A percentile compares a stretch with the other conserved stretches of the same genome.
phyloP scores from a whole-genome alignment of 768 basidiomycete genomes.

The Podaxis pistillaris region DNA sequence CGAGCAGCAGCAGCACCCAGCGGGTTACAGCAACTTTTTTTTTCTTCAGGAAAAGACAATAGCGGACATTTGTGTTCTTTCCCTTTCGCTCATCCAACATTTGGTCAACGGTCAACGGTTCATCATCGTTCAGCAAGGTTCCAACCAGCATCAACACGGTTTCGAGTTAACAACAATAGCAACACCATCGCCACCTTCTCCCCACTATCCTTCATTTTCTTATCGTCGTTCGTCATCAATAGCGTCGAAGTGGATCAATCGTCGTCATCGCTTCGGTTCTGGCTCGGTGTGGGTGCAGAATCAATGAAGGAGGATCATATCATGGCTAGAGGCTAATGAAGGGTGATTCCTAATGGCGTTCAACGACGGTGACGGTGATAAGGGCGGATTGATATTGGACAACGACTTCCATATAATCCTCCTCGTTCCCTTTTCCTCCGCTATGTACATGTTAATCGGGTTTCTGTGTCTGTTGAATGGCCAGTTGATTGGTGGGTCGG shows the following conservation, averaged over 20 bases:
- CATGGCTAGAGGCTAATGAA: neutral
- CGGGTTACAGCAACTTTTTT: neutral
- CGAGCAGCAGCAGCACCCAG: neutral
- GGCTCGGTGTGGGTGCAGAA: neutral
- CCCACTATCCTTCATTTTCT: neutral
- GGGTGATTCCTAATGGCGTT: neutral
- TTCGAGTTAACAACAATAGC: neutral
- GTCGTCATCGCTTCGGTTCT: neutral
- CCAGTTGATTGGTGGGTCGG: neutral
- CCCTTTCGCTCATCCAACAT: neutral
- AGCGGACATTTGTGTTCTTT: conserved; percentile 10
- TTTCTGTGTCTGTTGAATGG: neutral
- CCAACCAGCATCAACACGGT: neutral
- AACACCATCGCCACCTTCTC: neutral
- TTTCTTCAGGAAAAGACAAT: neutral
- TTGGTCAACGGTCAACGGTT: neutral
- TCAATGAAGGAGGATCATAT: neutral
- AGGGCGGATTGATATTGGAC: neutral
- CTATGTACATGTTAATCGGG: neutral
- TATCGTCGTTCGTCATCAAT: neutral
- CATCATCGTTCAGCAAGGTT: neutral
- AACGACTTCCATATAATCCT: neutral
- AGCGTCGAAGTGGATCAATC: neutral
- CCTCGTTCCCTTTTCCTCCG: neutral
- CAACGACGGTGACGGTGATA: neutral